Conservation (phyloP, 306 rosid species). For the Abrus pulchellus region DNA sequence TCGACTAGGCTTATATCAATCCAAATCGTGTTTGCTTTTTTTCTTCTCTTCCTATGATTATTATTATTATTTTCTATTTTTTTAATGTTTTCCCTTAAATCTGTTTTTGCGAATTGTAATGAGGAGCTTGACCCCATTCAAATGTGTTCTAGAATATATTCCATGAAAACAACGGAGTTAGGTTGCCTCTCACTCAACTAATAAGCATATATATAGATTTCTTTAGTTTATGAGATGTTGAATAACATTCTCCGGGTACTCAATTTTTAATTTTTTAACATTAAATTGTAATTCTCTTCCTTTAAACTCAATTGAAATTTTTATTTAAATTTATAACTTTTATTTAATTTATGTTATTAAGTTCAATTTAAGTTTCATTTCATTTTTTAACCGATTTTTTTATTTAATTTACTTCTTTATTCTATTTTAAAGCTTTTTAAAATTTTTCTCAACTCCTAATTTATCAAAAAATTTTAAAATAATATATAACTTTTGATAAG, state of each 20-base stretch:
- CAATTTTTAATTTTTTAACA: not conserved
- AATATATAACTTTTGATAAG: no score
- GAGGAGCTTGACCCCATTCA: not conserved
- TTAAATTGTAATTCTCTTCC: not conserved
- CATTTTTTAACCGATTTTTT: no score
- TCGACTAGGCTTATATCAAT: not conserved
- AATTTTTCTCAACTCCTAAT: no score
- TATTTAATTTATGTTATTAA: no score
- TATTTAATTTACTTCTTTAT: no score
- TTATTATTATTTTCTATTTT: not conserved
- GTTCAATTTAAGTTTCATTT: no score
- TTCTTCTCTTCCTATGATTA: conserved; percentile 6
- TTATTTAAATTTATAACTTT: no score
- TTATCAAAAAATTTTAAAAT: no score
- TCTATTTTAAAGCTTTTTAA: no score
- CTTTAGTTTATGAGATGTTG: not conserved
- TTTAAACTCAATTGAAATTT: no score
- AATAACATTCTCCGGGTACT: not conserved
- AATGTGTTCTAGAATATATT: conserved; percentile 12
- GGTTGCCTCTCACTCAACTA: not conserved
- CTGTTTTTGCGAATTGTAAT: not conserved
- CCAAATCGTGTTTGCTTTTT: conserved; percentile 15
- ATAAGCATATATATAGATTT: conserved; percentile 12
- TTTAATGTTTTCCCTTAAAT: not conserved
- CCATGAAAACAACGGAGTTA: conserved; percentile 17